A percentile compares a stretch with the other conserved stretches of the same genome.
Evolutionary conservation across 2,329 filamentous ascomycete genomes (phyloP).

Genomic region (Sclerotinia minor): DNA sequence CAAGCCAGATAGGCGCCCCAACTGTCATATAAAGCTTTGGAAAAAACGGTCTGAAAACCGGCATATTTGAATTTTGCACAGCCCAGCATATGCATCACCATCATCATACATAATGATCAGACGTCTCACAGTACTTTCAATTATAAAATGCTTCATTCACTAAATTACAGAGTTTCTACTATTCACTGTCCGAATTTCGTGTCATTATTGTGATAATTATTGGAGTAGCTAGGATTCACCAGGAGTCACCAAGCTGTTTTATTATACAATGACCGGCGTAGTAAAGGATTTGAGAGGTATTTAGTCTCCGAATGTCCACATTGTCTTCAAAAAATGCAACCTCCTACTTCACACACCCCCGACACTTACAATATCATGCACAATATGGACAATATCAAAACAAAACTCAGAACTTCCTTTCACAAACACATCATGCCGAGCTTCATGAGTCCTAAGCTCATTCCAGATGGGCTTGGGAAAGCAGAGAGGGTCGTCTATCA

Average conservation of each 20-base stretch:
- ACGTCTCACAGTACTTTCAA: too few species aligned
- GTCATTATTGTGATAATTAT: background rate
- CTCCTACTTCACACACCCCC: background rate
- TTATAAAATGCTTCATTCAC: background rate
- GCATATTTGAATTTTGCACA: background rate
- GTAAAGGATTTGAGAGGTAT: background rate
- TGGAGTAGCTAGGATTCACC: background rate
- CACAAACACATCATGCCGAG: background rate
- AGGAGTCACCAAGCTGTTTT: background rate
- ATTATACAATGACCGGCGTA: background rate
- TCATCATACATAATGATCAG: too few species aligned
- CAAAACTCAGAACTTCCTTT: background rate
- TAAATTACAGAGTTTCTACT: background rate
- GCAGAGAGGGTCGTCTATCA: conserved; percentile 16
- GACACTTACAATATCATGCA: background rate
- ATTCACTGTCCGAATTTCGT: background rate
- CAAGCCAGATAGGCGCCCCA: background rate
- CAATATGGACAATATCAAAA: too few species aligned
- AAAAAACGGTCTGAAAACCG: background rate
- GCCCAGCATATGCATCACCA: too few species aligned
- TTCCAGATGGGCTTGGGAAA: background rate
- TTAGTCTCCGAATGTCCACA: background rate
- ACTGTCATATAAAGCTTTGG: background rate
- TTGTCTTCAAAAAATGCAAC: background rate
- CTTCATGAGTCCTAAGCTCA: background rate